Evolutionary conservation across 2,329 filamentous ascomycete genomes (phyloP).

Genomic region (Ophiostoma angusticollis): DNA sequence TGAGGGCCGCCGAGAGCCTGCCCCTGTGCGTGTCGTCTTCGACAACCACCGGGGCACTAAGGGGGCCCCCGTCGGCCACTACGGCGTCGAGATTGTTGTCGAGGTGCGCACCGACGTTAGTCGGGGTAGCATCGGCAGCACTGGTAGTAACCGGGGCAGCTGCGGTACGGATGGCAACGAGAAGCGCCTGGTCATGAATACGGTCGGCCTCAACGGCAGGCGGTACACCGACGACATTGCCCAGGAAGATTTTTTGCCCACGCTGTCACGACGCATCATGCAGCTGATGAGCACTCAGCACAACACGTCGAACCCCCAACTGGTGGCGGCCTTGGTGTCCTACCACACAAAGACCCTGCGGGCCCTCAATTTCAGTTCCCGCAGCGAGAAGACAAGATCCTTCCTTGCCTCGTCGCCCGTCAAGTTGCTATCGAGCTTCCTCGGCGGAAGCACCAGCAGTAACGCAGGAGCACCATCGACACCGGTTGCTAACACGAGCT

Average conservation of each 20-base stretch:
- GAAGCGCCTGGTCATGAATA: conserved; percentile 34
- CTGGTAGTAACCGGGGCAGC: conserved; percentile 3
- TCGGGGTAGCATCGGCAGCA: conserved; percentile 31
- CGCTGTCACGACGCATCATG: conserved; percentile 60
- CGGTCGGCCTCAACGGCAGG: conserved; percentile 53
- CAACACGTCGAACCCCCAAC: conserved; percentile 48
- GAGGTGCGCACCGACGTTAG: conserved; percentile 43
- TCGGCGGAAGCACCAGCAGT: conserved; percentile 48
- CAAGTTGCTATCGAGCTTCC: conserved; percentile 76
- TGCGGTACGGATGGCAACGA: conserved; percentile 28
- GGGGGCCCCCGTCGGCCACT: conserved; percentile 51
- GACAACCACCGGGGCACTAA: conserved; percentile 56
- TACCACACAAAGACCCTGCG: conserved; percentile 69
- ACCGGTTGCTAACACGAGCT: conserved; percentile 1
- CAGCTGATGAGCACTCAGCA: conserved; percentile 61
- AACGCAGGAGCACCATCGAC: conserved; percentile 33
- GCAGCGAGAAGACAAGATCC: conserved; percentile 51
- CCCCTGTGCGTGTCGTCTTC: conserved; percentile 58
- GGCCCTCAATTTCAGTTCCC: conserved; percentile 49
- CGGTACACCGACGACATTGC: conserved; percentile 63
- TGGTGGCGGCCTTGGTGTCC: conserved; percentile 58
- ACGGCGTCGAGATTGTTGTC: conserved; percentile 58
- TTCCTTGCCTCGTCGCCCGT: conserved; percentile 76
- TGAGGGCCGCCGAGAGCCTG: conserved; percentile 53
- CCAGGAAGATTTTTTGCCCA: conserved; percentile 58